Evolutionary conservation across 495 filamentous ascomycete species (phyloP), one percentile per base, ranked within the genome.

Genomic region (Penicillium coffeae): DNA sequence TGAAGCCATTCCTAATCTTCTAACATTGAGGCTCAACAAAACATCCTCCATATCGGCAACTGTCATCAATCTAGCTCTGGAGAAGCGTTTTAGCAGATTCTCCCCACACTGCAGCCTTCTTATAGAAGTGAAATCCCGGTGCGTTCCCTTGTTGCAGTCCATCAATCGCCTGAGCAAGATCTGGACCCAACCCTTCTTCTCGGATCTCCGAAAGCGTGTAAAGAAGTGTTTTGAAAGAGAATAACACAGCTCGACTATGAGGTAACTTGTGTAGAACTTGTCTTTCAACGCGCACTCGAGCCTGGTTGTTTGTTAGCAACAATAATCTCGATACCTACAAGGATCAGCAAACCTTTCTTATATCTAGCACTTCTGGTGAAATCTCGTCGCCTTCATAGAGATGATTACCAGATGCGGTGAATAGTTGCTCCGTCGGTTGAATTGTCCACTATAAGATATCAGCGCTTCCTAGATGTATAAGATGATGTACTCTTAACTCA

Each of bases 191-290:
- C 0, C 86, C 87, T 54, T 90, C 88, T 5, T 71, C 78, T 64
- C 83, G 88, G 48, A 95, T 75, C 14, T 85, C 74, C 9, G 51
- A 50, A 3, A 91, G 52, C 8, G 79, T 71, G 55, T 87, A 88
- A 38, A 85, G 55, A 59, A 88, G 88, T 6, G 84, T 90, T 61
- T 89, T 87, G 66, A 90, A 86, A 22, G 75, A 79, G 58, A 91
- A 90, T 1, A 90, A 66, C 5, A 90, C 58, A 0, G 84, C 85
- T 18, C 66, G 61, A 2, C 75, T 83, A 43, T 71, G 63, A 5
- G 86, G 84, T 27, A 90, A 64, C 8, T 87, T 78, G 59, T 84
- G 86, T 43, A 90, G 59, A 0, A 80, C 81, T 64, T 91, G 88
- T 20, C 84, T 64, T 63, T 93, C 88, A 44, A 81, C 81, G 2